Conservation (phyloP, 2,329 filamentous ascomycete species). For the Arthrinium phaeospermum region DNA sequence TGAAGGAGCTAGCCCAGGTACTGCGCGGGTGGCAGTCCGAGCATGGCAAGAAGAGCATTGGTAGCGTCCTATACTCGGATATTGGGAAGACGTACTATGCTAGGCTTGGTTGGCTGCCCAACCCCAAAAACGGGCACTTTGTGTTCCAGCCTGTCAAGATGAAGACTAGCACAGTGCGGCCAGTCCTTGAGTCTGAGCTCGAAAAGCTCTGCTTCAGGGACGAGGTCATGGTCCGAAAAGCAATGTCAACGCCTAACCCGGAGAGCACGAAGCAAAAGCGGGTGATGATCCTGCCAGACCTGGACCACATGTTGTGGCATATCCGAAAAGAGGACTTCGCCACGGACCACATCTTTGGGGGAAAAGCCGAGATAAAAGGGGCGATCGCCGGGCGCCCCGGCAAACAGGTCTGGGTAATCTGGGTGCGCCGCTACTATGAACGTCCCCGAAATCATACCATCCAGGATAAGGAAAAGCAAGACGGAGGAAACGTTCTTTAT, state of each 20-base stretch:
- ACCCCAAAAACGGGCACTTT: conserved; percentile 55
- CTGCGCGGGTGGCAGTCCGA: conserved; percentile 19
- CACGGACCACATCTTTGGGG: conserved; percentile 36
- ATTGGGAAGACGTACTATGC: conserved; percentile 86
- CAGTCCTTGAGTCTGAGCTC: conserved; percentile 50
- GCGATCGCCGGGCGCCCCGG: conserved; percentile 64
- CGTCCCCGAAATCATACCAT: conserved; percentile 48
- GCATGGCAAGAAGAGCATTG: conserved; percentile 47
- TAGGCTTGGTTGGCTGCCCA: conserved; percentile 75
- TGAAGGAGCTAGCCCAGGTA: conserved; percentile 62
- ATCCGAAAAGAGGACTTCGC: conserved; percentile 82
- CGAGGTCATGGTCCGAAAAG: conserved; percentile 63
- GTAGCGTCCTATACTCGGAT: conserved; percentile 85
- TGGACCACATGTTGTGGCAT: conserved; percentile 76
- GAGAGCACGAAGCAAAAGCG: conserved; percentile 47
- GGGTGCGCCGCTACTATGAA: conserved; percentile 70
- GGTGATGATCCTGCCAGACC: conserved; percentile 72
- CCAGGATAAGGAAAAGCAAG: conserved; percentile 36
- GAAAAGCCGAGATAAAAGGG: conserved; percentile 57
- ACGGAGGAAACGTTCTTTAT: conserved; percentile 68
- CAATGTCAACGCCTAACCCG: conserved; percentile 45
- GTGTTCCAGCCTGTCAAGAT: conserved; percentile 19
- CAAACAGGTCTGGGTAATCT: conserved; percentile 74
- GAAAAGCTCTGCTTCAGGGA: conserved; percentile 66
- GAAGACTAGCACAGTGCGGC: neutral